These are phyloP conservation scores for Aaosphaeria pasadenensis DNA, from an alignment of 2,329 filamentous ascomycete genomes.

Conservation along the genomic window DNA sequence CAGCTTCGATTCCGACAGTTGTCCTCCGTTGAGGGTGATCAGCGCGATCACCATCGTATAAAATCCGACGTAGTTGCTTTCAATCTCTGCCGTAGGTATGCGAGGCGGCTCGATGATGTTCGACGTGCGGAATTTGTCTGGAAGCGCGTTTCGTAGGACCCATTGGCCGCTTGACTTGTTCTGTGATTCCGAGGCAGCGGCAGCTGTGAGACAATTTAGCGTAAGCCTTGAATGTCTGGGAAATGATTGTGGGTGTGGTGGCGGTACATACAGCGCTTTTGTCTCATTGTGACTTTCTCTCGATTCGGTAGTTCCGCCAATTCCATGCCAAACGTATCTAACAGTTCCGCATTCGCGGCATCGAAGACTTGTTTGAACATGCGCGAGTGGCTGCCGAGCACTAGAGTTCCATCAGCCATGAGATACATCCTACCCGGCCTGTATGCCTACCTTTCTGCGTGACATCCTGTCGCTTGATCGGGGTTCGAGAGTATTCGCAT, in stretches of 20 bases:
- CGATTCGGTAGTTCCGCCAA: constrained; percentile 76
- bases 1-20: constrained; percentile 74
- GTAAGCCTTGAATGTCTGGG: neutral
- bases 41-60: constrained; percentile 78
- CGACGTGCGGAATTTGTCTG: constrained; percentile 61
- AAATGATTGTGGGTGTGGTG: neutral
- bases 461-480: constrained; percentile 58
- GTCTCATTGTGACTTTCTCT: constrained; percentile 78
- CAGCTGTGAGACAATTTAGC: constrained; percentile 36
- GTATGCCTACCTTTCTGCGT: constrained; percentile 45
- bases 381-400: constrained; percentile 66
- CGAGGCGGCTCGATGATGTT: constrained; percentile 66
- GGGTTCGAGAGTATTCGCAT: constrained; percentile 57
- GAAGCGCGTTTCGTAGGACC: constrained; percentile 72
- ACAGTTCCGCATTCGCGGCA: constrained; percentile 69
- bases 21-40: constrained; percentile 69
- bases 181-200: constrained; percentile 53
- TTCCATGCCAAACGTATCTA: constrained; percentile 83
- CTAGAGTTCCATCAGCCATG: constrained; percentile 28
- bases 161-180: constrained; percentile 64
- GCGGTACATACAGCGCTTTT: constrained; percentile 64
- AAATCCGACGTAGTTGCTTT: constrained; percentile 77
- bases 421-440: neutral
- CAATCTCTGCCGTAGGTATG: constrained; percentile 62
- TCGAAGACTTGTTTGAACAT: constrained; percentile 77